These are phyloP conservation scores for Purshia tridentata DNA, from an alignment of 306 rosid genomes.

Conservation along the genomic window DNA sequence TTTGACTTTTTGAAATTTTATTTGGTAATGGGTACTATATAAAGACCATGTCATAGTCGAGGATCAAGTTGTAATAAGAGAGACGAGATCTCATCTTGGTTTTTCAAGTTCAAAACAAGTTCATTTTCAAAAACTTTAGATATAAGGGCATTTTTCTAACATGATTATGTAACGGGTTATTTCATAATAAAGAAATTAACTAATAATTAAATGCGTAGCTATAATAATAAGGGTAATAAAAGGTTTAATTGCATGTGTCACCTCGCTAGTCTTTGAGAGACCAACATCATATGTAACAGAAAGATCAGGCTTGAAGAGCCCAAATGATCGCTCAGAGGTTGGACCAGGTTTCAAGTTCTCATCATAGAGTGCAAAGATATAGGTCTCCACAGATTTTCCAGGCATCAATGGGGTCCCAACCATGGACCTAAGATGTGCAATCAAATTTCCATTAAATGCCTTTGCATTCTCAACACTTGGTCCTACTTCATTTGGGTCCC, in stretches of 20 bases:
- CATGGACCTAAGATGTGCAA: conserved; percentile 75
- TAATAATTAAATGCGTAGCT: too few relatives aligned
- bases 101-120: too few relatives aligned
- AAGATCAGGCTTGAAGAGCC: conserved; percentile 69
- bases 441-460: conserved; percentile 84
- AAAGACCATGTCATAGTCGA: too few relatives aligned
- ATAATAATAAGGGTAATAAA: background rate
- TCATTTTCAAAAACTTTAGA: too few relatives aligned
- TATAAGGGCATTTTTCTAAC: too few relatives aligned
- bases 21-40: too few relatives aligned
- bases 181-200: too few relatives aligned
- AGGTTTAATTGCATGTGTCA: conserved; percentile 20
- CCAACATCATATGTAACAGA: conserved; percentile 68
- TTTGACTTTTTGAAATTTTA: too few relatives aligned
- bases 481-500: conserved; percentile 74
- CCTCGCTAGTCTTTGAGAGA: conserved; percentile 68
- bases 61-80: too few relatives aligned
- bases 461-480: conserved; percentile 75
- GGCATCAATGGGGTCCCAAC: conserved; percentile 95
- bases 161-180: too few relatives aligned
- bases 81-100: too few relatives aligned
- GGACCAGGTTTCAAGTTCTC: conserved; percentile 78
- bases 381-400: conserved; percentile 78
- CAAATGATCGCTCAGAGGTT: conserved; percentile 70
- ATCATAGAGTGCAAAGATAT: conserved; percentile 75